Base-by-base conservation (phyloP, 305 asterid species). In the Salvia sclarea region DNA sequence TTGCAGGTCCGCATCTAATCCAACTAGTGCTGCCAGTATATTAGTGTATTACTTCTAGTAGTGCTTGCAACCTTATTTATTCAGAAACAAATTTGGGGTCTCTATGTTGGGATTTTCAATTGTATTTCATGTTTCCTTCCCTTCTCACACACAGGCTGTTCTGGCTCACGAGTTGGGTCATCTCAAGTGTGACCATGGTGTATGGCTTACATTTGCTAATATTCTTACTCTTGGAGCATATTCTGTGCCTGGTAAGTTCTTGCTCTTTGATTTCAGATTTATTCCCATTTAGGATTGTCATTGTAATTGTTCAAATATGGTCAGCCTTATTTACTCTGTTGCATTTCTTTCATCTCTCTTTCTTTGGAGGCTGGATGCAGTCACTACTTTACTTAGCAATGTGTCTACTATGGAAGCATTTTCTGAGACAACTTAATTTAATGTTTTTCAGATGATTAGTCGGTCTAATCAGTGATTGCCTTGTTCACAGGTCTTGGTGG, bases 121-220 rank as follows among this genome's bases (percentile, higher is more conserved):
- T 55, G 22, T 50, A 7, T 44, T 44, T 71, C 2, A 22, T 45
- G n/a, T 66, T 38, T 28, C 18, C 6, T 54, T 73, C 38, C 37
- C 52, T 6, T 50, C 38, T 76, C 66, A 28, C 40, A 2, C 73
- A 11, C 79, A 92, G 98, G 96, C 95, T 77, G 94, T 90, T 75
- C 79, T 88, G 84, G 98, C 96, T 70, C 98, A 93, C 69, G 97
- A 92, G 78, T 80, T 90, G 83, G 97, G 96, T 69, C 97, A 93
- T 79, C 79, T 88, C 76, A 88, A 90, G 86, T 93, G 97, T 68
- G 98, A 86, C 77, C 97, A 90, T 77, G 98, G 98, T 57, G 83
- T 90, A 61, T 90, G 98, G 96, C 83, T 92, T 80, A 90, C 98
- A 21, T 74, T 85, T 71, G 97, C 97, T 6, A 92, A 92, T 77